Base-by-base conservation (phyloP, 2,329 filamentous ascomycete genomes). In the Fusarium nurragi region DNA sequence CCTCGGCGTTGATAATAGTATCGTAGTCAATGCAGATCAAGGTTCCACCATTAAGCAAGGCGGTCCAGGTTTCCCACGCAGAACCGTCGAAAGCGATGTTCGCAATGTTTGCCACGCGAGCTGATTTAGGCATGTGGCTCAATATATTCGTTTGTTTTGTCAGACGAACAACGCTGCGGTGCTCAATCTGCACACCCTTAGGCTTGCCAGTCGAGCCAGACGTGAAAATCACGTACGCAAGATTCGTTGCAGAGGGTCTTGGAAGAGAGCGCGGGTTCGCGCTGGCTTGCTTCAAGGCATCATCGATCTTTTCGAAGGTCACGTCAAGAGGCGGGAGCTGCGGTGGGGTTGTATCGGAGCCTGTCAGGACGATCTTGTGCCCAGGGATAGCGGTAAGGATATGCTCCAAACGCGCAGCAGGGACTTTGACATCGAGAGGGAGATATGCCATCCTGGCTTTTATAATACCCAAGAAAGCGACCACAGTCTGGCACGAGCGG, bases 381-480 rank as follows among this genome's bases (percentile, higher is more conserved):
- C 22, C 38, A 10, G 12, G 28, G 2, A 45, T 11, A 13, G 18
- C 6, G 7, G 41, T 30, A 7, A 44, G 25, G 14, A 40, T 40
- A 10, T 8, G 12, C 19, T 23, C 21, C 22, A 40, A 6, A 5
- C 38, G 38, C 10, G 25, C 25, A 26, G 25, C 12, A 23, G 21
- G 38, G 9, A 40, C 13, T 12, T 65, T 64, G 18, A 53, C 36
- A 19, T 69, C 62, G 2, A 69, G 40, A 2, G 66, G 66, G 0
- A 69, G 32, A 28, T 69, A 67, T 0, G 66, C 61, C 6, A 69
- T 14, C 11, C 41, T 56, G 0, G 66, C 61, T 16, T 67, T 67
- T 11, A 71, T 39, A 16, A 67, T 49, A 19, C 53, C 65, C 1
- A 61, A 12, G 4, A 68, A 41, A 0, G 62, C 48, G 8, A 54